These are phyloP conservation scores for Theileria parva DNA, from an alignment of 169 alveolate genomes.

Conservation along the genomic window DNA sequence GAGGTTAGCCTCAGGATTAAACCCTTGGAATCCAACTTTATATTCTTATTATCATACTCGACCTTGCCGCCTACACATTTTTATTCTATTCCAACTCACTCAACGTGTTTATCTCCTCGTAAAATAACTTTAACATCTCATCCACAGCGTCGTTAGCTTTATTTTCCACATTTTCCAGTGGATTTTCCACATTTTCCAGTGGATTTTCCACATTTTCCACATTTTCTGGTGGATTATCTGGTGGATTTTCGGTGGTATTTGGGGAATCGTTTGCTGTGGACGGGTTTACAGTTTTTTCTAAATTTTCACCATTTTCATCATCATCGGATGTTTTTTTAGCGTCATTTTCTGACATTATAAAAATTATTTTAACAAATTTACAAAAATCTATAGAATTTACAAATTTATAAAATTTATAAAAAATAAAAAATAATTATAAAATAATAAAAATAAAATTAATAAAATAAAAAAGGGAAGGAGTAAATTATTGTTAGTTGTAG, in stretches of 20 bases:
- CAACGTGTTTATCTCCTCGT: slow-evolving; percentile 53
- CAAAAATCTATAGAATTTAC: too few relatives aligned
- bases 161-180: neutral
- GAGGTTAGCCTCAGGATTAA: slow-evolving; percentile 55
- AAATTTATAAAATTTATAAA: too few relatives aligned
- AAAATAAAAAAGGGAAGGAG: neutral
- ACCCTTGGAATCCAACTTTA: slow-evolving; percentile 48
- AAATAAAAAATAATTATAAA: too few relatives aligned
- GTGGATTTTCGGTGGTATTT: too few relatives aligned
- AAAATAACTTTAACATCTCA: slow-evolving; percentile 47
- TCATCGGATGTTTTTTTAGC: too few relatives aligned
- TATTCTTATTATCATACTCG: slow-evolving; percentile 33
- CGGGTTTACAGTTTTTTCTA: too few relatives aligned
- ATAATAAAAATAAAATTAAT: neutral
- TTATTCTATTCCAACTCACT: slow-evolving; percentile 7
- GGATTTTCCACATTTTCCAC: neutral
- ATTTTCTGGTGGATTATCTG: too few relatives aligned
- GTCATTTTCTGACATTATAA: neutral
- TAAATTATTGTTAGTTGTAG: slow-evolving; percentile 61
- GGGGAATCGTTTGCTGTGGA: too few relatives aligned
- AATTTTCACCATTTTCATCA: too few relatives aligned
- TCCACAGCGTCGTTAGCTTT: slow-evolving; percentile 32
- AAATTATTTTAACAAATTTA: too few relatives aligned
- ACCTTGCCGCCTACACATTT: slow-evolving; percentile 32
- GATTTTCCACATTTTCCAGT: neutral